Conservation (phyloP, 164 flowering plant species). For the Amborella trichopoda region DNA sequence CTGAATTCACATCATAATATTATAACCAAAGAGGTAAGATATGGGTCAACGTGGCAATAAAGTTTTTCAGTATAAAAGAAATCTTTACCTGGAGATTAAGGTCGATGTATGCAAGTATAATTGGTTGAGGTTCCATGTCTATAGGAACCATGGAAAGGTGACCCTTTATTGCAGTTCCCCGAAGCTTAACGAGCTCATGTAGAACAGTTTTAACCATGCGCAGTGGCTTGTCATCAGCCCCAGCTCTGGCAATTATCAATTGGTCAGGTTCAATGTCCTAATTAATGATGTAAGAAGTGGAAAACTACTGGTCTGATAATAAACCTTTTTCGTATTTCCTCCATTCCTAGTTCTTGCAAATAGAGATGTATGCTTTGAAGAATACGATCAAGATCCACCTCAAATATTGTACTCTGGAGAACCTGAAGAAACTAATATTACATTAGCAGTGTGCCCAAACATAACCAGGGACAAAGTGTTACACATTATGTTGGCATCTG, state of each 20-base stretch:
- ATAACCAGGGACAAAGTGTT: no score
- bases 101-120: slow-evolving; percentile 95
- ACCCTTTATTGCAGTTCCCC: slow-evolving; percentile 95
- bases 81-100: slow-evolving; percentile 90
- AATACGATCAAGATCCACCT: slow-evolving; percentile 93
- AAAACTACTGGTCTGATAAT: no score
- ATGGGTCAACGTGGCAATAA: no score
- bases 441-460: no score
- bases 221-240: slow-evolving; percentile 98
- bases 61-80: not conserved
- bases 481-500: no score
- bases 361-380: slow-evolving; percentile 94
- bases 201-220: slow-evolving; percentile 99
- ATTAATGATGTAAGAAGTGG: no score
- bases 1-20: no score
- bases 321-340: slow-evolving; percentile 93
- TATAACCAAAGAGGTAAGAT: no score
- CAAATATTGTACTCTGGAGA: slow-evolving; percentile 88
- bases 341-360: slow-evolving; percentile 96
- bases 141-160: slow-evolving; percentile 99
- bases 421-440: slow-evolving; percentile 49
- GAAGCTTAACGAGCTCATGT: slow-evolving; percentile 96
- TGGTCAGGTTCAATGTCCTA: no score
- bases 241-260: slow-evolving; percentile 73
- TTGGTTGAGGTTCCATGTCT: slow-evolving; percentile 96